Conservation (phyloP, 78 protist genomes). For the Dictyostelium capitatum region DNA sequence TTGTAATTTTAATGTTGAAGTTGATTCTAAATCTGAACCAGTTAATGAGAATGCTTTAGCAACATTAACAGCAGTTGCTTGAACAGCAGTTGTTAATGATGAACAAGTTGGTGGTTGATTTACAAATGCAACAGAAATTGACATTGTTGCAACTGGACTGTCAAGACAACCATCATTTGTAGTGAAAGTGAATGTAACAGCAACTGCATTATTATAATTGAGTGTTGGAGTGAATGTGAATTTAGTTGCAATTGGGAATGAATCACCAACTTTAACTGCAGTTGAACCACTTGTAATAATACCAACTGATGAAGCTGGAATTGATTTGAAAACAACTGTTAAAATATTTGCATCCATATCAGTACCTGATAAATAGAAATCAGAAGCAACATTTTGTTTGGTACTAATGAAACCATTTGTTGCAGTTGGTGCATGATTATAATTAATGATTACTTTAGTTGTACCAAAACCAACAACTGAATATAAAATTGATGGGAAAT, state of each 20-base stretch:
- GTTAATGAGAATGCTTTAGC: not conserved
- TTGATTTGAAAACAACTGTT: not conserved
- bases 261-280: not conserved
- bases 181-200: not conserved
- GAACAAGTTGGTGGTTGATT: slow-evolving; percentile 45
- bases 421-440: slow-evolving; percentile 36
- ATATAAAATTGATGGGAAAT: not conserved
- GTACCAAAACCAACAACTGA: slow-evolving; percentile 63
- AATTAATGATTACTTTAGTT: not conserved
- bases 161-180: slow-evolving; percentile 49
- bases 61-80: not conserved
- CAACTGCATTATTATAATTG: not conserved
- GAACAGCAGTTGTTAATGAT: not conserved
- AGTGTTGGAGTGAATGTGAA: not conserved
- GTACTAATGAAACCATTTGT: not conserved
- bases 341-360: slow-evolving; percentile 56
- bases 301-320: not conserved
- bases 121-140: not conserved
- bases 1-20: not conserved
- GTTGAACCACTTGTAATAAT: not conserved
- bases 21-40: slow-evolving; percentile 22
- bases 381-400: not conserved
- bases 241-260: not conserved
- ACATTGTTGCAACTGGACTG: not conserved
- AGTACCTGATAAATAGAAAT: slow-evolving; percentile 31